Evolutionary conservation across 768 basidiomycete species (phyloP).

Genomic region (Hypholoma sublateritium): DNA sequence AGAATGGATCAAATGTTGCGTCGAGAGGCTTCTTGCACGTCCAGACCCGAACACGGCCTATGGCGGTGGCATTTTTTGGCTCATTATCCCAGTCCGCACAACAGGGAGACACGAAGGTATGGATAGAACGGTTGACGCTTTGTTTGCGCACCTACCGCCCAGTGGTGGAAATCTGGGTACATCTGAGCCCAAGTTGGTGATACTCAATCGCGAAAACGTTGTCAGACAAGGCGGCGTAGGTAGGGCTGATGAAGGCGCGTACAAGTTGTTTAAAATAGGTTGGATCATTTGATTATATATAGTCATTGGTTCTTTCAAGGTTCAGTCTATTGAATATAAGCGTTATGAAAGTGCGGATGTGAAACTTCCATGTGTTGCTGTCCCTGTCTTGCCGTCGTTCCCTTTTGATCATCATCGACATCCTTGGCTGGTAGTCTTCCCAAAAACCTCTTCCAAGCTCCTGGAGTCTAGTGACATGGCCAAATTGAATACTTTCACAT

Average conservation of each 20-base stretch:
- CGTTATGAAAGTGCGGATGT: not conserved
- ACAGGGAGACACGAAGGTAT: slow-evolving; percentile 64
- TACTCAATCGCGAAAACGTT: slow-evolving; percentile 48
- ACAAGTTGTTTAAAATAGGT: slow-evolving; percentile 70
- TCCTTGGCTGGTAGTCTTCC: too few relatives aligned
- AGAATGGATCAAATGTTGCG: slow-evolving; percentile 64
- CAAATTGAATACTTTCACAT: not conserved
- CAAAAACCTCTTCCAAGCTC: too few relatives aligned
- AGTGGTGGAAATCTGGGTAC: not conserved
- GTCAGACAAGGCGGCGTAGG: slow-evolving; percentile 55
- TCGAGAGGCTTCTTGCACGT: slow-evolving; percentile 45
- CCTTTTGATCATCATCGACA: too few relatives aligned
- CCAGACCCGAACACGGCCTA: slow-evolving; percentile 14
- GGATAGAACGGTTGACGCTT: slow-evolving; percentile 51
- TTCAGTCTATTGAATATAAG: not conserved
- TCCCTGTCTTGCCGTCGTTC: too few relatives aligned
- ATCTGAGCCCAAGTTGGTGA: slow-evolving; percentile 33
- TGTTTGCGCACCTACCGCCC: slow-evolving; percentile 38
- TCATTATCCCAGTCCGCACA: slow-evolving; percentile 69
- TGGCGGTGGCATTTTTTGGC: slow-evolving; percentile 60
- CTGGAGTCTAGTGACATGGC: not conserved
- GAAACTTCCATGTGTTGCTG: too few relatives aligned
- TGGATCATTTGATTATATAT: slow-evolving; percentile 40
- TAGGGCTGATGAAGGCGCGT: slow-evolving; percentile 68
- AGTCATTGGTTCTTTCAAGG: not conserved